Evolutionary conservation across 2,329 filamentous ascomycete genomes (phyloP), one percentile per base, ranked within the genome.

Genomic region (Triangularia setosa): DNA sequence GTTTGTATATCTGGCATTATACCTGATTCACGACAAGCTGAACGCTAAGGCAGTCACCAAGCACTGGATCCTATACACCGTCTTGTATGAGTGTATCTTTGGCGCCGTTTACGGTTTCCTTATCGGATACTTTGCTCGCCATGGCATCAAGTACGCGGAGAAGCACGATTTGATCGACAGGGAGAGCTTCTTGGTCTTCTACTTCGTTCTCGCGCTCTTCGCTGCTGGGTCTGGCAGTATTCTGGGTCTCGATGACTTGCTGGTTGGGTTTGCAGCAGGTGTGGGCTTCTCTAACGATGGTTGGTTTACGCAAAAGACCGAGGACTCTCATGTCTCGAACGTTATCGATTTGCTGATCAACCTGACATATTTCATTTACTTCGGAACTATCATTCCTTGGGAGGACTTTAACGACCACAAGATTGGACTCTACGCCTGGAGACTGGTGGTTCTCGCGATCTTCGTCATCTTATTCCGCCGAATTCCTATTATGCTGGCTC

Each of bases 281-380:
- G 95, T 99, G n/a, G 95, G 95, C 62, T 99, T 99, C 81, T 97
- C 93, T 71, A 99, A 99, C 76, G 95, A 99, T 74, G 95, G 95
- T 69, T 99, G 95, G 95, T 99, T 99, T 73, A 91, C 91, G 16
- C 91, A 97, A 74, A 97, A 97, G 82, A 99, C 95, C 0, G 95
- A 99, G 75, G 95, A 99, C 77, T 94, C 95, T 0, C 95, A 98
- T 75, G 95, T 99, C 9, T 98, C 94, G 76, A 98, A 99, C 86
- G 95, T 99, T 75, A 99, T 99, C 73, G 95, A 99, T 81, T 79
- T 99, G 75, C 81, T 99, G 66, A 88, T 99, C 80, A 99, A 99
- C 78, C 85, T 99, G 87, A 86, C 94, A 2, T 99, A 98, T 78
- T 99, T 99, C 76, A 95, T 99, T 71, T 99, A 95, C 76, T 90